Base-by-base conservation (phyloP, 345 rosid species). In the Aurinia saxatilis region DNA sequence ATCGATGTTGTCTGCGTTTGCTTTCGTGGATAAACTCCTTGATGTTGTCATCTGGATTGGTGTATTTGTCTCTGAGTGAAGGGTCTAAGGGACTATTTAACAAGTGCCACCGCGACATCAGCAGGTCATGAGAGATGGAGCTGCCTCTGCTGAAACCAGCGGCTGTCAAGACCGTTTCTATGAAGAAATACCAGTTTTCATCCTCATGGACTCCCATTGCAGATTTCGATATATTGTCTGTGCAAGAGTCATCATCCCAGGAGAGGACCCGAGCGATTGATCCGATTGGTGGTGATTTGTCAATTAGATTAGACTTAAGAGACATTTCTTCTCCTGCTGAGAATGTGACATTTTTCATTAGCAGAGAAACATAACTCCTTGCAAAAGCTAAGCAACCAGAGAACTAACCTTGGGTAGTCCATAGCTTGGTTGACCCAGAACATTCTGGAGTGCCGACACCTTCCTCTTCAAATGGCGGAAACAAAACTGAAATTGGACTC, bases 401-500 rank as follows among this genome's bases (percentile, higher is more conserved):
- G 54, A 63, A 34, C 64, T 73, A 68, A 84, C 95, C 91, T 16
- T 16, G 67, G 29, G 31, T 33, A 10, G 60, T 57, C 65, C 52
- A 72, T 50, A 50, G 68, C 77, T 81, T 85, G 45, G 68, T 23
- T 61, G 52, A 67, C 39, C 75, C 73, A 52, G 81, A 78, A 34
- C 57, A 74, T 70, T 77, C 88, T 18, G 71, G 63, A 60, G 55
- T 63, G 63, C 57, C 14, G 53, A 44, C 74, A 70, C 78, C 79
- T 74, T 87, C 90, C 67, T 90, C 95, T 45, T 84, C 87, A 60
- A 95, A 95, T 31, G 78, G 79, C 1, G 81, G 84, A 37, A 90
- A 90, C 65, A 95, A 74, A 79, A 88, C 96, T 14, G 96, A 90
- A 66, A 82, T 78, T 37, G 97, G 99, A 70, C 96, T 95, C 15